These are phyloP conservation scores for Pythium sukuiense DNA, from an alignment of 352 stramenopile genomes.

Conservation along the genomic window DNA sequence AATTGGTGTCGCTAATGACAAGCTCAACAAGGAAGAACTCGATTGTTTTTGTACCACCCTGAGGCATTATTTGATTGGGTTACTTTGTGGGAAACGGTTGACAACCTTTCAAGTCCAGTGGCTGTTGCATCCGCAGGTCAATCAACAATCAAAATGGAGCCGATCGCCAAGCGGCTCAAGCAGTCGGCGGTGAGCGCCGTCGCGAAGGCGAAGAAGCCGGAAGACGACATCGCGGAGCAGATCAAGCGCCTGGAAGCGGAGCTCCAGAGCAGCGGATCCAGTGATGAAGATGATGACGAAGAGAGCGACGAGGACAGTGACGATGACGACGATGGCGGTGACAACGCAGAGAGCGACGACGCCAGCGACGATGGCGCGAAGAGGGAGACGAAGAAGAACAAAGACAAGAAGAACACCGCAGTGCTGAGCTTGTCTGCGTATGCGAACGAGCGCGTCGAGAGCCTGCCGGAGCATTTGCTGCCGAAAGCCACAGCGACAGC, in stretches of 20 bases:
- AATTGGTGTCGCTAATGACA: constrained; percentile 24
- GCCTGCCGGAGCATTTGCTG: constrained; percentile 56
- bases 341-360: neutral
- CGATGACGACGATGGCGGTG: constrained; percentile 13
- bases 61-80: constrained; percentile 3
- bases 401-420: constrained; percentile 15
- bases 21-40: constrained; percentile 7
- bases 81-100: constrained; percentile 3
- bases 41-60: constrained; percentile 2
- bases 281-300: constrained; percentile 27
- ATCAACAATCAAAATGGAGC: constrained; percentile 41
- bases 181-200: constrained; percentile 58
- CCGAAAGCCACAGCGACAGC: constrained; percentile 34
- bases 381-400: constrained; percentile 1
- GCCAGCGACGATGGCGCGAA: neutral
- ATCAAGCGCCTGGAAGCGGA: constrained; percentile 77
- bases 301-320: neutral
- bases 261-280: constrained; percentile 37
- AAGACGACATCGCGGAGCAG: constrained; percentile 62
- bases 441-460: constrained; percentile 59
- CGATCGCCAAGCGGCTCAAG: constrained; percentile 81
- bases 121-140: constrained; percentile 1
- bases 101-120: constrained; percentile 20
- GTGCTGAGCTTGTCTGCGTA: constrained; percentile 75
- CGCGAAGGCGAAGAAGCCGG: constrained; percentile 25